Evolutionary conservation across 345 rosid species (phyloP).

Genomic region (Camelina neglecta): DNA sequence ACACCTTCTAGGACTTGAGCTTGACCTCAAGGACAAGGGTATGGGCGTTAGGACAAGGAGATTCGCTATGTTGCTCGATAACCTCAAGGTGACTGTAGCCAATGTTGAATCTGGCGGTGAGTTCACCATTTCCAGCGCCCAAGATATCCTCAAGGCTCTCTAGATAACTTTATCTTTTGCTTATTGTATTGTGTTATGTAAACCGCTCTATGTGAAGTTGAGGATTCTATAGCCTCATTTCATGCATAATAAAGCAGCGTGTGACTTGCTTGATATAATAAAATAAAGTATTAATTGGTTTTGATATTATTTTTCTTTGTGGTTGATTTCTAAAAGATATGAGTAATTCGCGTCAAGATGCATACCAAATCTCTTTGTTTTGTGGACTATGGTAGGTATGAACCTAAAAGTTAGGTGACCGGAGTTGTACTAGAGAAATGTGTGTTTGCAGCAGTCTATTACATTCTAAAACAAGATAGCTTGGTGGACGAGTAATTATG

Average conservation of each 20-base stretch:
- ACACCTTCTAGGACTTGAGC: constrained; percentile 92
- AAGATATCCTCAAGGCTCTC: constrained; percentile 80
- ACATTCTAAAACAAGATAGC: too few species aligned
- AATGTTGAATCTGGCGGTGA: constrained; percentile 92
- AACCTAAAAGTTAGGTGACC: neutral
- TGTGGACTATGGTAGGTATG: neutral
- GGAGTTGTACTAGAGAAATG: neutral
- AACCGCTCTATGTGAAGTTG: constrained; percentile 16
- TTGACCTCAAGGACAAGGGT: constrained; percentile 80
- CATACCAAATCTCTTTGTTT: neutral
- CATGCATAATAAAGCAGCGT: constrained; percentile 24
- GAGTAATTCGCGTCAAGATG: neutral
- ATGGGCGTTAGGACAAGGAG: constrained; percentile 88
- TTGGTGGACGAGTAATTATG: too few species aligned
- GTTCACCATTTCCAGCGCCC: constrained; percentile 83
- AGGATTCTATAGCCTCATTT: constrained; percentile 14
- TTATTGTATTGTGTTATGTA: neutral
- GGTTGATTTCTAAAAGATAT: neutral
- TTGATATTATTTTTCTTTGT: neutral
- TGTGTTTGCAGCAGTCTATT: too few species aligned
- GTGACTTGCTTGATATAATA: neutral
- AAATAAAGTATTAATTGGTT: neutral
- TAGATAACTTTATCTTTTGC: constrained; percentile 30
- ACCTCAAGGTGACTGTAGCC: constrained; percentile 91
- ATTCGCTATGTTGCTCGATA: constrained; percentile 79